phyloP scores from a whole-genome alignment of 352 stramenopile genomes.

The Phytopythium cucurbitacearum region DNA sequence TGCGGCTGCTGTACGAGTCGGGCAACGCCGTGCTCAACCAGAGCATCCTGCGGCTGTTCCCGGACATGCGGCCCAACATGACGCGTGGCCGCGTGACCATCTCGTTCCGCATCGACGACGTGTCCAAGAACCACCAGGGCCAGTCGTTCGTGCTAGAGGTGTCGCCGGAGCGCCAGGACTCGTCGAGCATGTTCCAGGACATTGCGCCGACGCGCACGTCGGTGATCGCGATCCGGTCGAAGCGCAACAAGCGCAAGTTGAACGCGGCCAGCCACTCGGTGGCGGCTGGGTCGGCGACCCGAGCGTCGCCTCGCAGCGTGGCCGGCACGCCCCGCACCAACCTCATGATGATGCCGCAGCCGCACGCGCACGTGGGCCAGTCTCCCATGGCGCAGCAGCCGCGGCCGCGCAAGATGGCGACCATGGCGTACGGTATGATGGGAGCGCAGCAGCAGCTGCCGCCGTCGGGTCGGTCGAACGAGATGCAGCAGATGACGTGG shows the following conservation, averaged over 20 bases:
- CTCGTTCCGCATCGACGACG: conserved; percentile 95
- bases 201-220: conserved; percentile 85
- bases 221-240: conserved; percentile 92
- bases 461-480: conserved; percentile 8
- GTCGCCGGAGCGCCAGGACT: conserved; percentile 79
- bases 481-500: conserved; percentile 37
- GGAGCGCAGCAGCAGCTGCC: conserved; percentile 11
- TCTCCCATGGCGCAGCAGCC: conserved; percentile 16
- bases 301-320: conserved; percentile 37
- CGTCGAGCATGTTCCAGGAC: conserved; percentile 83
- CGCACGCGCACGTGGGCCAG: conserved; percentile 10
- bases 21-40: conserved; percentile 86
- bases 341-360: conserved; percentile 25
- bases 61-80: conserved; percentile 86
- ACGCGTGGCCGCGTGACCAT: conserved; percentile 77
- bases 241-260: conserved; percentile 92
- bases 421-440: conserved; percentile 6
- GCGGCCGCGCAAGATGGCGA: conserved; percentile 11
- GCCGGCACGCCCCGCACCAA: conserved; percentile 27
- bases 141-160: conserved; percentile 93
- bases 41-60: conserved; percentile 87
- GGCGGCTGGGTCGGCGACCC: conserved; percentile 10
- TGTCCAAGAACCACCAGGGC: conserved; percentile 97
- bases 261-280: conserved; percentile 17
- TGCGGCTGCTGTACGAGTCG: conserved; percentile 82